Evolutionary conservation across 2,329 filamentous ascomycete genomes (phyloP).

Genomic region (Triangularia verruculosa): DNA sequence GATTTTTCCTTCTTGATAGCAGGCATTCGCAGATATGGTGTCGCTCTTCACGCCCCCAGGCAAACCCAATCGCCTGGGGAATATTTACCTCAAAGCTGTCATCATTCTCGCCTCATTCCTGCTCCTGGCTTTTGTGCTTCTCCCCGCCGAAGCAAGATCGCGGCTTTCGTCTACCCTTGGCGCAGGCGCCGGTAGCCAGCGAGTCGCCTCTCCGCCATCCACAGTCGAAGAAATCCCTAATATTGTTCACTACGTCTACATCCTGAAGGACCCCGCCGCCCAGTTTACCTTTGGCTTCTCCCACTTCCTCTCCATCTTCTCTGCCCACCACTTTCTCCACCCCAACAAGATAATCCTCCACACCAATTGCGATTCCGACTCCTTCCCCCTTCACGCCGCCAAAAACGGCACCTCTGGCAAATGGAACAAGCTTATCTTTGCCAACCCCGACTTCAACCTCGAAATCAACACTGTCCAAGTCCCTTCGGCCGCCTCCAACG

Average conservation of each 20-base stretch:
- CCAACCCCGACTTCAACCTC: not conserved
- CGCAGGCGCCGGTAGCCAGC: not conserved
- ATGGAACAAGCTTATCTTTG: constrained; percentile 1
- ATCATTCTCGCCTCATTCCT: not conserved
- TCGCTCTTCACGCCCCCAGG: not conserved
- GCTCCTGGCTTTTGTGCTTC: not conserved
- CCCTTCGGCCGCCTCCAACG: not conserved
- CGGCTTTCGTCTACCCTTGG: not conserved
- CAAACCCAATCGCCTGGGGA: not conserved
- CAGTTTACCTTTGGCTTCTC: constrained; percentile 11
- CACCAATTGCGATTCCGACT: not conserved
- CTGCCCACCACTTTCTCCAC: constrained; percentile 8
- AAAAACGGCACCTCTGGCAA: not conserved
- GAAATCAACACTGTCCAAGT: not conserved
- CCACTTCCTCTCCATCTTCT: constrained; percentile 14
- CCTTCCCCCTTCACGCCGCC: not conserved
- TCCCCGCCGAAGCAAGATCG: not conserved
- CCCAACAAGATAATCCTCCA: constrained; percentile 7
- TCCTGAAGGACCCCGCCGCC: not conserved
- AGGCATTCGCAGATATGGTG: not conserved
- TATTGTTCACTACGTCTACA: not conserved
- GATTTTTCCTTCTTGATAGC: no score
- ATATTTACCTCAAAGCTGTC: not conserved
- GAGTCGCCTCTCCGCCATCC: not conserved
- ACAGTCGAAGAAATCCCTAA: not conserved